Evolutionary conservation across 148 eudicot genomes (phyloP).

Genomic region (Mesembryanthemum crystallinum): DNA sequence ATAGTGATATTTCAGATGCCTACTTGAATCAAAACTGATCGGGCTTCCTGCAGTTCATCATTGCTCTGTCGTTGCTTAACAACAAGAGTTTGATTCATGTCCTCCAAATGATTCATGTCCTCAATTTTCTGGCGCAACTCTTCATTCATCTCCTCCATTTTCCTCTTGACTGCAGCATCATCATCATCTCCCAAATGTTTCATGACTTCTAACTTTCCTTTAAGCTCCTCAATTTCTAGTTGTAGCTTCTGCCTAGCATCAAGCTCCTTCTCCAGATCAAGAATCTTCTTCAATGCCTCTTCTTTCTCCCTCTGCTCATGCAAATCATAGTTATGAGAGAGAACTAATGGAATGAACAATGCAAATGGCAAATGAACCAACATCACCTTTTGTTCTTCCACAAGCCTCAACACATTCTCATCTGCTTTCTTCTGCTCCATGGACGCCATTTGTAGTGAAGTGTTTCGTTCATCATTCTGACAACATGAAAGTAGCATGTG

Average conservation of each 20-base stretch:
- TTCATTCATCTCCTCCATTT: constrained; percentile 64
- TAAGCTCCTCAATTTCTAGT: constrained; percentile 81
- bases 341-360: background rate
- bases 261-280: constrained; percentile 62
- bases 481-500: constrained; percentile 6
- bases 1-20: constrained; percentile 8
- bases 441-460: constrained; percentile 74
- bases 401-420: constrained; percentile 67
- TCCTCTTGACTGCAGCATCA: constrained; percentile 63
- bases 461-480: constrained; percentile 63
- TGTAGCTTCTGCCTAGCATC: constrained; percentile 76
- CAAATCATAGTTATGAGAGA: constrained; percentile 17
- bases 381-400: constrained; percentile 82
- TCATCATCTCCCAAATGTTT: constrained; percentile 76
- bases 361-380: constrained; percentile 9
- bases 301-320: constrained; percentile 82
- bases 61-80: constrained; percentile 73
- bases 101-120: constrained; percentile 44
- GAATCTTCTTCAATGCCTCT: constrained; percentile 62
- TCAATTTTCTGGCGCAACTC: constrained; percentile 58
- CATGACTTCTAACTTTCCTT: constrained; percentile 81
- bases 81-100: constrained; percentile 48
- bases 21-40: constrained; percentile 66
- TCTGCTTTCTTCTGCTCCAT: constrained; percentile 76
- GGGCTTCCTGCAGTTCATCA: constrained; percentile 82